Conservation (phyloP, 1,284 basidiomycete genomes). For the Rhodotorula glutinis region DNA sequence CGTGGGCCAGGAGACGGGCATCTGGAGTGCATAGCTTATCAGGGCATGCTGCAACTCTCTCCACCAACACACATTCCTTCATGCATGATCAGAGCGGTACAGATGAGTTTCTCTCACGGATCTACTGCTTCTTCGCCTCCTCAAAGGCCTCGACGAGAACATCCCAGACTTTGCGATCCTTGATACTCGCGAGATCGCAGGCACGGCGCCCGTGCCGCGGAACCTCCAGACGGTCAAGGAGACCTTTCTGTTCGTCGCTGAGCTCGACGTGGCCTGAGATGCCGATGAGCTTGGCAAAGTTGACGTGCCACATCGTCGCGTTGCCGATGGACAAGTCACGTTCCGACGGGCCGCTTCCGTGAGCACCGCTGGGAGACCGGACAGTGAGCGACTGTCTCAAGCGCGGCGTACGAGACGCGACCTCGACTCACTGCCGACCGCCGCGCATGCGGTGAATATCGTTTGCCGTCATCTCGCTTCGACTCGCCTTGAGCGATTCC, state of each 20-base stretch:
- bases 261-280: slow-evolving; percentile 7
- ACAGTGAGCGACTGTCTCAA: no score
- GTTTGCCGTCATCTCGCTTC: slow-evolving; percentile 9
- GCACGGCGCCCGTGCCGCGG: not conserved
- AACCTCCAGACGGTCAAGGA: slow-evolving; percentile 2
- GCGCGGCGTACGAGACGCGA: not conserved
- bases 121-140: not conserved
- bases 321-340: slow-evolving; percentile 22
- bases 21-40: slow-evolving; percentile 16
- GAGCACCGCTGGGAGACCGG: not conserved
- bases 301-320: slow-evolving; percentile 21
- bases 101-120: no score
- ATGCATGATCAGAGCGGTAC: no score
- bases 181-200: slow-evolving; percentile 1
- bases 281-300: slow-evolving; percentile 13
- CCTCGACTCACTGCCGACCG: slow-evolving; percentile 7
- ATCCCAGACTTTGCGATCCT: slow-evolving; percentile 16
- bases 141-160: slow-evolving; percentile 4
- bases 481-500: not conserved
- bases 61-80: no score
- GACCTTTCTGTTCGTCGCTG: not conserved
- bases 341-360: slow-evolving; percentile 6
- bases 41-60: not conserved
- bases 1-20: slow-evolving; percentile 23
- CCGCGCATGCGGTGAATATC: slow-evolving; percentile 4